Conservation (phyloP, 2,329 filamentous ascomycete species). For the Reticulascus tulasneorum region DNA sequence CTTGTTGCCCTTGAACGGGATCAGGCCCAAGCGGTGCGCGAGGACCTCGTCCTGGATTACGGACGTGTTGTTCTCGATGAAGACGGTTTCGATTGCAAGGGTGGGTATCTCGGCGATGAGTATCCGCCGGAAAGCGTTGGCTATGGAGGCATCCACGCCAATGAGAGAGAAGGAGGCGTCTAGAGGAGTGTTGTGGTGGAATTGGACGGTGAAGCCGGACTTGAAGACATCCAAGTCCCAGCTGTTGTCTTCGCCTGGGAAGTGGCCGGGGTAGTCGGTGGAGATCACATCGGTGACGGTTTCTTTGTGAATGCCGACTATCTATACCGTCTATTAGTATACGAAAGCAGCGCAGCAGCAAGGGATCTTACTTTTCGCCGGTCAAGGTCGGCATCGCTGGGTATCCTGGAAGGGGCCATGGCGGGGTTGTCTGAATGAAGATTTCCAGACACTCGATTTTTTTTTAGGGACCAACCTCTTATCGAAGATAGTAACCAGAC, state of each 20-base stretch:
- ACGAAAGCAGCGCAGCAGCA: neutral
- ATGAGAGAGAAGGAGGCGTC: conserved; percentile 87
- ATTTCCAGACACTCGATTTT: conserved; percentile 12
- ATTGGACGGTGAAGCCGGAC: conserved; percentile 67
- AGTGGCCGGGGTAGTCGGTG: conserved; percentile 89
- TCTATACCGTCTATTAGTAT: conserved; percentile 44
- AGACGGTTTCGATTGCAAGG: conserved; percentile 90
- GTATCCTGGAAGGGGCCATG: conserved; percentile 42
- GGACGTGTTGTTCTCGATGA: conserved; percentile 92
- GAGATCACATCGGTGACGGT: conserved; percentile 86
- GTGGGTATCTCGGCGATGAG: conserved; percentile 92
- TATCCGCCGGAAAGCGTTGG: conserved; percentile 96
- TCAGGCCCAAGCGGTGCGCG: conserved; percentile 81
- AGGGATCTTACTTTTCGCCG: conserved; percentile 51
- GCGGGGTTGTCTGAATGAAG: conserved; percentile 13
- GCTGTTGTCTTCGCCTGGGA: conserved; percentile 78
- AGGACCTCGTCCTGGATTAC: conserved; percentile 98
- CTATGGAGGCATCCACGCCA: conserved; percentile 85
- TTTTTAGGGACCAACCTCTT: conserved; percentile 15
- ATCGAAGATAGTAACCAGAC: too few species aligned
- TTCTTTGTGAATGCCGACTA: conserved; percentile 82
- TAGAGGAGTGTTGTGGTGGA: conserved; percentile 76
- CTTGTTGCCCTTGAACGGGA: conserved; percentile 78
- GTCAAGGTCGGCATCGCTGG: conserved; percentile 54
- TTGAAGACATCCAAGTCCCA: conserved; percentile 75